phyloP scores from a whole-genome alignment of 2,329 filamentous ascomycete genomes.

The Huntiella bhutanensis region DNA sequence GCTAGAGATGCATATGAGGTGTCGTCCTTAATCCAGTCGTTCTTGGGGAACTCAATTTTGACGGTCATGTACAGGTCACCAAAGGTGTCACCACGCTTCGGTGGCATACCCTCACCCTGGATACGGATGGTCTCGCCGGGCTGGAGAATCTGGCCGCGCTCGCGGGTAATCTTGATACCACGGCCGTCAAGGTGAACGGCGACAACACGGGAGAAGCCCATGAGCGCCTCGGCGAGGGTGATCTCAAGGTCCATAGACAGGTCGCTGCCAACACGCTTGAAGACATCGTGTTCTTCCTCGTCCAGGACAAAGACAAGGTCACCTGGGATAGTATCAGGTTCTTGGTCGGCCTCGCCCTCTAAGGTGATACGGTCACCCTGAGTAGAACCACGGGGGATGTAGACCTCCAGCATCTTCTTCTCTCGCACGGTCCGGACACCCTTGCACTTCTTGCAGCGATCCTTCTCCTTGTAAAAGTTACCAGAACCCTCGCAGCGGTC shows the following conservation, averaged over 20 bases:
- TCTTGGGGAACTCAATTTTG: slow-evolving; percentile 73
- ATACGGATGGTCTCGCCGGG: slow-evolving; percentile 78
- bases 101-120: slow-evolving; percentile 80
- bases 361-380: slow-evolving; percentile 81
- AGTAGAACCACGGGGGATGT: slow-evolving; percentile 73
- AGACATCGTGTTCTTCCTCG: slow-evolving; percentile 64
- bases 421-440: slow-evolving; percentile 71
- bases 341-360: slow-evolving; percentile 84
- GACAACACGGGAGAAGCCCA: slow-evolving; percentile 78
- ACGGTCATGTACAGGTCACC: slow-evolving; percentile 80
- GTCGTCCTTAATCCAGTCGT: slow-evolving; percentile 64
- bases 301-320: slow-evolving; percentile 81
- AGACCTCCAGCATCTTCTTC: slow-evolving; percentile 89
- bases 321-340: slow-evolving; percentile 72
- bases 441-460: slow-evolving; percentile 98
- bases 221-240: slow-evolving; percentile 65
- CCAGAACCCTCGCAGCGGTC: slow-evolving; percentile 73
- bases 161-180: slow-evolving; percentile 64
- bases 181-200: slow-evolving; percentile 84
- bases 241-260: slow-evolving; percentile 66
- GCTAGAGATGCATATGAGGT: slow-evolving; percentile 49
- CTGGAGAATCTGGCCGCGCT: slow-evolving; percentile 62
- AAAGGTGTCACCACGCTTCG: slow-evolving; percentile 64
- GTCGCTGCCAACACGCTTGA: slow-evolving; percentile 69
- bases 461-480: slow-evolving; percentile 80